phyloP scores from a whole-genome alignment of 805 yeast genomes.

The Naumovozyma baii region DNA sequence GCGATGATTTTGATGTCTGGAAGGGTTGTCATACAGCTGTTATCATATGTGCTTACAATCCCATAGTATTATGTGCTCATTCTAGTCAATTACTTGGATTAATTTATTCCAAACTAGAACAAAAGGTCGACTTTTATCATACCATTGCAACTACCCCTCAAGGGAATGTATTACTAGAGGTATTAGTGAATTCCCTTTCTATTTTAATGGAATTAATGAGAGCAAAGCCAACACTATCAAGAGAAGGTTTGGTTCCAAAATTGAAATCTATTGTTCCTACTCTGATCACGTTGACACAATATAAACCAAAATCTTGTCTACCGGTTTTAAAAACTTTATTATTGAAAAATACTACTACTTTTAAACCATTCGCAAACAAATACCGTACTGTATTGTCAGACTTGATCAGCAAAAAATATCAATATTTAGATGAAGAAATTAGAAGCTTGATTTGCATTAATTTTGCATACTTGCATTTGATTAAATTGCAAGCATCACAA shows the following conservation, averaged over 20 bases:
- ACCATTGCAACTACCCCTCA: slow-evolving; percentile 14
- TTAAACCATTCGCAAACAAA: slow-evolving; percentile 66
- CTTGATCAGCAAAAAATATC: slow-evolving; percentile 31
- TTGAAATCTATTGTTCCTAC: slow-evolving; percentile 51
- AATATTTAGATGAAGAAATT: slow-evolving; percentile 33
- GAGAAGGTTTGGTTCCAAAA: slow-evolving; percentile 77
- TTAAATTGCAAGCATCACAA: slow-evolving; percentile 43
- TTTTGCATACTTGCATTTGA: slow-evolving; percentile 46
- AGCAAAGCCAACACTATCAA: slow-evolving; percentile 74
- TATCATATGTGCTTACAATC: slow-evolving; percentile 34
- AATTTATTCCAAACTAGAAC: slow-evolving; percentile 23
- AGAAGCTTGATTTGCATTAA: slow-evolving; percentile 38
- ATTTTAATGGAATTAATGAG: slow-evolving; percentile 38
- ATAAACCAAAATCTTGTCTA: slow-evolving; percentile 31
- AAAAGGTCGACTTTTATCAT: slow-evolving; percentile 15
- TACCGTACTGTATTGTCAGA: slow-evolving; percentile 38
- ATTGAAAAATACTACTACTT: slow-evolving; percentile 60
- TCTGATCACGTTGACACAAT: slow-evolving; percentile 38
- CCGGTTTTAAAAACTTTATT: slow-evolving; percentile 38
- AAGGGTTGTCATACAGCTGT: slow-evolving; percentile 46
- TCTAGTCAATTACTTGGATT: slow-evolving; percentile 24
- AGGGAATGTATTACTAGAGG: slow-evolving; percentile 18
- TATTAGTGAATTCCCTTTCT: slow-evolving; percentile 26
- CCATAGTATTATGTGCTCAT: slow-evolving; percentile 28
- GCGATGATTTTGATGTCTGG: slow-evolving; percentile 43